Base-by-base conservation (phyloP, 805 yeast genomes). In the Ogataea parapolymorpha region DNA sequence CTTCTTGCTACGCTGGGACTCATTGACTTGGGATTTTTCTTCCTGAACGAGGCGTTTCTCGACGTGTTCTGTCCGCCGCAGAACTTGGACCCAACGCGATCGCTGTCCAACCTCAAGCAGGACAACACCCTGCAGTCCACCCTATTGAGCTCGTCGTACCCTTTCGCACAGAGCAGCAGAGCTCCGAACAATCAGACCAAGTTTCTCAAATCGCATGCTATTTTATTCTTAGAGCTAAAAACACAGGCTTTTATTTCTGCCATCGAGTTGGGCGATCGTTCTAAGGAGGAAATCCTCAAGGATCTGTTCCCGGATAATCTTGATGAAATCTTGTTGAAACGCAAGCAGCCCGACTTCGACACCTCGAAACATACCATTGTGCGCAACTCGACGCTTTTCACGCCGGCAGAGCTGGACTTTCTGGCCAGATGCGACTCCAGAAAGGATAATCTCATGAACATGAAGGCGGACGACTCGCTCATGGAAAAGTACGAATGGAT, bases 231-330 rank as follows among this genome's bases (percentile, higher is more conserved):
- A 28, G 97, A 93, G 51, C 72, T 93, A 58, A 93, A 93, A 60
- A 93, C 99, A 0, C 99, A 93, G 62, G 96, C 96, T 0, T 93
- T 80, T 57, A 89, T 93, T 15, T 82, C 96, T 1, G 96, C 95
- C 0, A 62, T 90, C 45, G 86, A 83, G 55, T 71, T 81, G 1
- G 70, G 69, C n/a, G 71, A 79, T 39, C 68, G 84, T 49, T 67
- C 84, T 1, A 74, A 77, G 46, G 74, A 72, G 42, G 90, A 82
- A 32, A 75, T 87, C 9, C 66, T 90, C 49, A 79, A 84, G 39
- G 86, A 81, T 51, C 73, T 90, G 33, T 85, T 91, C 51, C 95
- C 97, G 0, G 62, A 62, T 4, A 71, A 80, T 50, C 53, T 89
- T 53, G 80, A 77, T 31, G 73, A 72, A 31, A 59, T 76, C 2